Evolutionary conservation across 805 yeast genomes (phyloP).

Genomic region (Candida ovalis): DNA sequence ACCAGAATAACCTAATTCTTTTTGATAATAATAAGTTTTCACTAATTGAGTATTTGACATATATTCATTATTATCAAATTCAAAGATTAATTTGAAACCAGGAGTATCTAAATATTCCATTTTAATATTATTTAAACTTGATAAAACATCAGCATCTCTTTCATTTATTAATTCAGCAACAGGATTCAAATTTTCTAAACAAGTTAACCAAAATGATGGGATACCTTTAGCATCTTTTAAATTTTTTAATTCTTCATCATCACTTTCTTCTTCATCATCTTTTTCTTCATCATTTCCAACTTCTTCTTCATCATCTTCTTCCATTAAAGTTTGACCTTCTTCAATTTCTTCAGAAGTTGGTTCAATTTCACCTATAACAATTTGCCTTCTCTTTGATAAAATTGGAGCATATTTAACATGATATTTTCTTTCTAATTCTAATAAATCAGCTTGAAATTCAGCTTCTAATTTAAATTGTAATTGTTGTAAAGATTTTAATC

Average conservation of each 20-base stretch:
- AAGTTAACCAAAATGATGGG: conserved; percentile 96
- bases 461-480: conserved; percentile 81
- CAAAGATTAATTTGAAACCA: conserved; percentile 84
- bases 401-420: conserved; percentile 70
- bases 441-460: conserved; percentile 84
- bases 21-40: conserved; percentile 91
- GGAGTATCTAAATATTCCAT: conserved; percentile 79
- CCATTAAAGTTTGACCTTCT: conserved; percentile 70
- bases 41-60: conserved; percentile 70
- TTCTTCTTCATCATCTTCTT: conserved; percentile 32
- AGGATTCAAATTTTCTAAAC: conserved; percentile 79
- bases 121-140: conserved; percentile 62
- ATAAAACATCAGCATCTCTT: conserved; percentile 82
- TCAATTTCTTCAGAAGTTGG: conserved; percentile 78
- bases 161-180: conserved; percentile 84
- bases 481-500: conserved; percentile 77
- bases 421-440: conserved; percentile 81
- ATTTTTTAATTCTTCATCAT: conserved; percentile 36
- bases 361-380: conserved; percentile 68
- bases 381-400: conserved; percentile 65
- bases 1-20: conserved; percentile 89
- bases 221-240: conserved; percentile 55
- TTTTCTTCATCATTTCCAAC: conserved; percentile 40
- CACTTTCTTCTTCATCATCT: conserved; percentile 38
- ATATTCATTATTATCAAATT: conserved; percentile 70